Conservation (phyloP, 495 filamentous ascomycete species). For the Podospora appendiculata region DNA sequence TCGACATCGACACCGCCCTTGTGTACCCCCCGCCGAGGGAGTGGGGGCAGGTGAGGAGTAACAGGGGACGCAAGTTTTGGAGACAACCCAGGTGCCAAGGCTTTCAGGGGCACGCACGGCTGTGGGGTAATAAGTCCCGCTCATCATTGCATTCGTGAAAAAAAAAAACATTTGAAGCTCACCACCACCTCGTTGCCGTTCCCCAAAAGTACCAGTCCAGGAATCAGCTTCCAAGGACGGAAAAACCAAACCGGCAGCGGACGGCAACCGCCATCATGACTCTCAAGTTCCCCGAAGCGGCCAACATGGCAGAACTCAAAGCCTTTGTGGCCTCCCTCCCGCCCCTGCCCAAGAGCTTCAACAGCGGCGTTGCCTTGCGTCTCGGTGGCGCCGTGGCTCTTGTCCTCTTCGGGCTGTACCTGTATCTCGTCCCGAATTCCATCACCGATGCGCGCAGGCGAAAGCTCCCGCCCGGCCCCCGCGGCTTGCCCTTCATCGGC, state of each 20-base stretch:
- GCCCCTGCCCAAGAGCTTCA: neutral
- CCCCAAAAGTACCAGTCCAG: neutral
- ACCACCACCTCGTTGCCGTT: neutral
- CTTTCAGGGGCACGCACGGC: neutral
- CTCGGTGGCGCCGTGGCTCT: neutral
- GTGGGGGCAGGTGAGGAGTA: too few relatives aligned
- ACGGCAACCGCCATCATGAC: neutral
- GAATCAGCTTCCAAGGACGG: neutral
- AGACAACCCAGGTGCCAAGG: neutral
- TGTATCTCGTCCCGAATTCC: neutral
- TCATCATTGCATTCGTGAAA: neutral
- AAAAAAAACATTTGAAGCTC: neutral
- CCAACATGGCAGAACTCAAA: neutral
- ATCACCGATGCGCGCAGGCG: neutral
- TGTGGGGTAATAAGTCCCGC: neutral
- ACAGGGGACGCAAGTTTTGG: too few relatives aligned
- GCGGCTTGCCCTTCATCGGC: conserved; percentile 12
- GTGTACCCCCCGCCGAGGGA: too few relatives aligned
- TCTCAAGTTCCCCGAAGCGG: neutral
- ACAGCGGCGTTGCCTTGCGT: neutral
- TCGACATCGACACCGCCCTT: too few relatives aligned
- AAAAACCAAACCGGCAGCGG: neutral
- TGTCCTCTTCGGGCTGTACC: neutral
- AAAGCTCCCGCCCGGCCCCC: conserved; percentile 4
- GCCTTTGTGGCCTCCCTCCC: neutral